A percentile compares a stretch with the other conserved stretches of the same genome.
phyloP scores from a whole-genome alignment of 495 filamentous ascomycete species.

The Jackrogersella minutella region DNA sequence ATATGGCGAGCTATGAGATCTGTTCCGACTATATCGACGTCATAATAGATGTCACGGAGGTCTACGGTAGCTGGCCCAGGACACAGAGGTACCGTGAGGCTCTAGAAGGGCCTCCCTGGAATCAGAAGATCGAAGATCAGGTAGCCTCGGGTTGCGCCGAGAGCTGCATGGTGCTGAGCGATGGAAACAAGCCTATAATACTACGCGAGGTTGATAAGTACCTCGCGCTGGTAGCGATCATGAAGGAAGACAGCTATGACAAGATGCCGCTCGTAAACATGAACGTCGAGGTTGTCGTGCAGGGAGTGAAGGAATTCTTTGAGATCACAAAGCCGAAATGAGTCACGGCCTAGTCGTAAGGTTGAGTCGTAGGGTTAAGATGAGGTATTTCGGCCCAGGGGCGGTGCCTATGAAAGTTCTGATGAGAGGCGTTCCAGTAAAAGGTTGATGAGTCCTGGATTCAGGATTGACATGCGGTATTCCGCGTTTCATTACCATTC shows the following conservation, averaged over 20 bases:
- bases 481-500: neutral
- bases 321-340: slow-evolving; percentile 62
- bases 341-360: neutral
- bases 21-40: slow-evolving; percentile 98
- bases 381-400: neutral
- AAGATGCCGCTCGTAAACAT: slow-evolving; percentile 66
- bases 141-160: slow-evolving; percentile 73
- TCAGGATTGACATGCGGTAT: neutral
- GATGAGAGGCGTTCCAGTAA: neutral
- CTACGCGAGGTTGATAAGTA: slow-evolving; percentile 91
- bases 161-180: slow-evolving; percentile 77
- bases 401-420: neutral
- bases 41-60: slow-evolving; percentile 93
- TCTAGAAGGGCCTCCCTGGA: slow-evolving; percentile 66
- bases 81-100: slow-evolving; percentile 58
- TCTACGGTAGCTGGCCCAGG: slow-evolving; percentile 81
- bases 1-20: slow-evolving; percentile 94
- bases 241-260: slow-evolving; percentile 69
- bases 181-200: slow-evolving; percentile 82
- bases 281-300: slow-evolving; percentile 64
- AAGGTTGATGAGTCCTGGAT: neutral
- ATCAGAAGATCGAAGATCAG: slow-evolving; percentile 70
- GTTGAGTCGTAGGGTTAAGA: neutral
- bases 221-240: slow-evolving; percentile 77
- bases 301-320: slow-evolving; percentile 63